These are phyloP conservation scores for Durotheca rogersii DNA, from an alignment of 495 filamentous ascomycete species.

Conservation along the genomic window DNA sequence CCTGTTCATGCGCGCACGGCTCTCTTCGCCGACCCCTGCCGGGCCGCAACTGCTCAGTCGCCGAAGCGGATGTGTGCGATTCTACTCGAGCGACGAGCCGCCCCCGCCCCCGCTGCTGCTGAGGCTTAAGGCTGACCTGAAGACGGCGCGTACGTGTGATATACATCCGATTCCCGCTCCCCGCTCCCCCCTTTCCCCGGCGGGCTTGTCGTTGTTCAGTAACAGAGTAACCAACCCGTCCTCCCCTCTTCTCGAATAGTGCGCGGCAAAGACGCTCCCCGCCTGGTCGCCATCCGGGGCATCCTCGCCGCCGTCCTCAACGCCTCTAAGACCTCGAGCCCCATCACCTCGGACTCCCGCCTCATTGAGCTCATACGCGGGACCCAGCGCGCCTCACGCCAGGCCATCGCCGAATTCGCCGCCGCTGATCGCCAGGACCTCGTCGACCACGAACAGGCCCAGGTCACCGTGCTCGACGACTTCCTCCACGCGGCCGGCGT, in stretches of 20 bases:
- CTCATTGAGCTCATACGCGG: constrained; percentile 56
- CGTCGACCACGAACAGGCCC: constrained; percentile 53
- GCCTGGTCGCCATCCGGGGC: constrained; percentile 56
- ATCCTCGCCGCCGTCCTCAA: constrained; percentile 56
- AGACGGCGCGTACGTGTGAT: constrained; percentile 52
- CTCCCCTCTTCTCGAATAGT: constrained; percentile 27
- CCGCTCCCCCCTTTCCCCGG: too few species aligned
- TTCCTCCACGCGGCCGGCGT: constrained; percentile 50
- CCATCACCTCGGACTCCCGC: constrained; percentile 57
- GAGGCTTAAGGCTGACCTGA: constrained; percentile 57
- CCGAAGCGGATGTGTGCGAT: constrained; percentile 21
- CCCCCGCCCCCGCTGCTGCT: constrained; percentile 43
- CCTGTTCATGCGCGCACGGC: constrained; percentile 10
- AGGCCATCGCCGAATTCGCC: constrained; percentile 50
- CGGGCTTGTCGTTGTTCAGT: too few species aligned
- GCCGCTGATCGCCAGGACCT: constrained; percentile 55
- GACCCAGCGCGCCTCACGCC: constrained; percentile 38
- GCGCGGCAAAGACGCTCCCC: constrained; percentile 56
- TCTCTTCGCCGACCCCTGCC: constrained; percentile 3
- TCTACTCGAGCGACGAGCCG: constrained; percentile 40
- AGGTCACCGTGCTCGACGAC: constrained; percentile 49
- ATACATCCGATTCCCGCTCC: too few species aligned
- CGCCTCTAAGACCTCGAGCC: constrained; percentile 56
- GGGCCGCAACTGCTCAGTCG: constrained; percentile 6
- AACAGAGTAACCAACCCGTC: too few species aligned